Evolutionary conservation across 306 rosid species (phyloP), one percentile per base, ranked within the genome.

Genomic region (Quercus engelmannii): DNA sequence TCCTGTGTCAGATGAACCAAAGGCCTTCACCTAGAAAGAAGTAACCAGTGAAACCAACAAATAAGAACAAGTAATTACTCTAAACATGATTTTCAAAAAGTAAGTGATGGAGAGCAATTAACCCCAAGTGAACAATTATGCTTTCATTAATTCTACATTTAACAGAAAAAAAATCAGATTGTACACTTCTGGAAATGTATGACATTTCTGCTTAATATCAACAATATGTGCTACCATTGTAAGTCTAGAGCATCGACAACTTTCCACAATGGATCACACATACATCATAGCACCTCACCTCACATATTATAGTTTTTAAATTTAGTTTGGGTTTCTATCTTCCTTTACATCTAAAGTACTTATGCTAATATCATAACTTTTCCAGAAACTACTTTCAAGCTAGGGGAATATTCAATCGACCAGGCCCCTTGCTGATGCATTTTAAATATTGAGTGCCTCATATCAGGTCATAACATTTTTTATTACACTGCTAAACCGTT

Each of bases 1-100:
- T 63, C 92, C 96, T 4, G 87, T 78, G 30, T 86, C 90, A 7
- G 89, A 89, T 23, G 92, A 76, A 74, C 85, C 81, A 61, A 76
- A 75, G 21, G 83, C 87, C 76, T 83, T 86, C 33, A 46, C 87
- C 89, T 86, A 38, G 35, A 74, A 35, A 75, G 14, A 74, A 69
- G 30, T n/a, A 67, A 31, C 72, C 72, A 67, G 35, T 33, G 52
- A 67, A 67, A 28, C 72, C 52, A 18, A 28, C 38, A 33, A 35
- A 9, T 3, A 33, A 67, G 72, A 19, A 17, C 25, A 19, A 35
- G 15, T 9, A 67, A 67, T 17, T 67, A 67, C 19, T 65, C 23
- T 18, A 31, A 17, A 63, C 69, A 63, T 63, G 20, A 65, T 30
- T 31, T 65, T 31, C 23, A 18, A 7, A 30, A 64, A 64, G 70